phyloP scores from a whole-genome alignment of 2,329 filamentous ascomycete species.

The Sporothrix schenckii region DNA sequence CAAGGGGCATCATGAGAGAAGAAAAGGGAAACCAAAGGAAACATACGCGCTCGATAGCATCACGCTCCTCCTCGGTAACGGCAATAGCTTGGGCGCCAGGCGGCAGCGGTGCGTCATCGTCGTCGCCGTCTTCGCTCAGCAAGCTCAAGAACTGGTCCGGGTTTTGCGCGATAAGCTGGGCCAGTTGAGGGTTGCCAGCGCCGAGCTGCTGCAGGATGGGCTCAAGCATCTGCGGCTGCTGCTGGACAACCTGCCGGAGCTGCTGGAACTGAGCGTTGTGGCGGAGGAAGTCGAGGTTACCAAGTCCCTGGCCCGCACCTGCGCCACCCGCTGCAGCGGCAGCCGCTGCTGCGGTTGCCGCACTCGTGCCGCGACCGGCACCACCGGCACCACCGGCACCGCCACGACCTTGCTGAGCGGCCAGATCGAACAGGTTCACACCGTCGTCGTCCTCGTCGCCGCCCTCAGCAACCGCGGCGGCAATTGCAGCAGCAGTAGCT shows the following conservation, averaged over 20 bases:
- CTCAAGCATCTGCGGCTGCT: slow-evolving; percentile 97
- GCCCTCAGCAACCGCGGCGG: slow-evolving; percentile 47
- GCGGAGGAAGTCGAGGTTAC: slow-evolving; percentile 89
- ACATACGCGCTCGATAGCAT: slow-evolving; percentile 91
- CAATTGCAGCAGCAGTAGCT: slow-evolving; percentile 48
- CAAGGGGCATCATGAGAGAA: background rate
- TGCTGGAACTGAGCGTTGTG: slow-evolving; percentile 98
- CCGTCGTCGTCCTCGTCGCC: slow-evolving; percentile 63
- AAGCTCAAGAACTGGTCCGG: slow-evolving; percentile 91
- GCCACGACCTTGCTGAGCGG: slow-evolving; percentile 70
- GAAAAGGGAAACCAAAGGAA: background rate
- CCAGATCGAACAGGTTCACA: slow-evolving; percentile 91
- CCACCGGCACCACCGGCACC: slow-evolving; percentile 49
- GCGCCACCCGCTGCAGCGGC: slow-evolving; percentile 55
- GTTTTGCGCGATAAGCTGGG: slow-evolving; percentile 86
- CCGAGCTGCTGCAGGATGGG: slow-evolving; percentile 96
- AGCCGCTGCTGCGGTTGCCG: slow-evolving; percentile 48
- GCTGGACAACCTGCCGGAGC: slow-evolving; percentile 93
- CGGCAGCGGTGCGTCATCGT: slow-evolving; percentile 75
- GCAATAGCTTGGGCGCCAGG: slow-evolving; percentile 86
- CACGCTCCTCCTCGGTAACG: slow-evolving; percentile 93
- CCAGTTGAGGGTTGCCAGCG: slow-evolving; percentile 90
- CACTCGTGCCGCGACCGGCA: slow-evolving; percentile 48
- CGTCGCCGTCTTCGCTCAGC: slow-evolving; percentile 82
- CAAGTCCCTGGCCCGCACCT: slow-evolving; percentile 56